Evolutionary conservation across 768 basidiomycete species (phyloP).

Genomic region (Calvatia gigantea): DNA sequence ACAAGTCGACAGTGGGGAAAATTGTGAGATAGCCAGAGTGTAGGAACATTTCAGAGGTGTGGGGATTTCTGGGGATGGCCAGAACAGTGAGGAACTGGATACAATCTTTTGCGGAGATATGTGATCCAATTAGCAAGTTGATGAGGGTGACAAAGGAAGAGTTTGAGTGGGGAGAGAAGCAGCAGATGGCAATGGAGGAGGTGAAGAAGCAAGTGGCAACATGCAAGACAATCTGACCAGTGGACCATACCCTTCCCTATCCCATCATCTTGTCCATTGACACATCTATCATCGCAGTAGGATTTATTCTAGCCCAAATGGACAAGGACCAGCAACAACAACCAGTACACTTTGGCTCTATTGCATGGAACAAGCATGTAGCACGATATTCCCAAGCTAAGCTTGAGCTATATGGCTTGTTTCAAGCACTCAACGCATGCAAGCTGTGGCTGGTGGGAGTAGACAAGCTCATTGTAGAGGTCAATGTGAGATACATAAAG

Average conservation of each 20-base stretch:
- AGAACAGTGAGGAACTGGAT: constrained; percentile 25
- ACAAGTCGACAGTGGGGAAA: constrained; percentile 14
- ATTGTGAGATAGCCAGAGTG: constrained; percentile 24
- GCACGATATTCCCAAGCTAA: constrained; percentile 8
- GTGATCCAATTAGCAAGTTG: constrained; percentile 18
- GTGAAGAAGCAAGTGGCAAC: constrained; percentile 25
- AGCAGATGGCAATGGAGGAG: constrained; percentile 14
- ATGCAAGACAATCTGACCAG: constrained; percentile 19
- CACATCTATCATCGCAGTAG: constrained; percentile 8
- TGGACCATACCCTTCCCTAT: constrained; percentile 21
- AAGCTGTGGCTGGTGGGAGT: constrained; percentile 16
- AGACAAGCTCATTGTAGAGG: constrained; percentile 29
- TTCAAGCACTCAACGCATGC: constrained; percentile 17
- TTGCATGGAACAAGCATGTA: background rate
- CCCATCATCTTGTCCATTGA: background rate
- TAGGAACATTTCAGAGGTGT: constrained; percentile 18
- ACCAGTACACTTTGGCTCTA: constrained; percentile 6
- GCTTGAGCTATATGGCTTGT: constrained; percentile 31
- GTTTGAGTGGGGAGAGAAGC: constrained; percentile 27
- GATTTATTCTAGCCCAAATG: background rate
- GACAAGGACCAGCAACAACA: background rate
- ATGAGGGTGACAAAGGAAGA: constrained; percentile 18
- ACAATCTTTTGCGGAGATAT: constrained; percentile 18
- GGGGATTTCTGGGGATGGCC: constrained; percentile 26
- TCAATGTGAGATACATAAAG: constrained; percentile 36